These are phyloP conservation scores for Nakazawaea pomicola DNA, from an alignment of 805 yeast species.

Conservation along the genomic window DNA sequence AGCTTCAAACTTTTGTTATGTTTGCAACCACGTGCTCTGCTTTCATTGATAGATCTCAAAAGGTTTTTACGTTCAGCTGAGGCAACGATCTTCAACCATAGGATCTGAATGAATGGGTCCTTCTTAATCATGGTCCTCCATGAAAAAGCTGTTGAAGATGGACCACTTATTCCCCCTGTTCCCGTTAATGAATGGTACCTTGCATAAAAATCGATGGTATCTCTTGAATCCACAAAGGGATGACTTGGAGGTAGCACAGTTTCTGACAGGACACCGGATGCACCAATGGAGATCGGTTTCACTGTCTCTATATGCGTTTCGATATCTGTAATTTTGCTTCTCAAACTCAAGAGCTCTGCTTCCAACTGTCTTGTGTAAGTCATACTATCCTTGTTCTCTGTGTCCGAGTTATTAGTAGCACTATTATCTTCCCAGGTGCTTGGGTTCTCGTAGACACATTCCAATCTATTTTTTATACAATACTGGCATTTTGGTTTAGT, in stretches of 20 bases:
- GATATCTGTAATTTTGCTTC: neutral
- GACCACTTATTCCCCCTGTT: constrained; percentile 13
- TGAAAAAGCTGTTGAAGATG: constrained; percentile 40
- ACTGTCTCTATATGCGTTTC: neutral
- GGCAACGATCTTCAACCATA: constrained; percentile 25
- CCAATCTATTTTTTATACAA: constrained; percentile 23
- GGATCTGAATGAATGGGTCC: constrained; percentile 37
- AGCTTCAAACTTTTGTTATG: no score
- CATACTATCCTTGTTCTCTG: neutral
- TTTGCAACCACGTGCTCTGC: neutral
- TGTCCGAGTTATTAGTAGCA: neutral
- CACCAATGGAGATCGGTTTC: neutral
- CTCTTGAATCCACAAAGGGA: constrained; percentile 3
- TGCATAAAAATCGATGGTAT: constrained; percentile 7
- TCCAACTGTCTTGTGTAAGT: no score
- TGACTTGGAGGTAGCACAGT: constrained; percentile 3
- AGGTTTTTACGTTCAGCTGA: neutral
- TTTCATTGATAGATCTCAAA: neutral
- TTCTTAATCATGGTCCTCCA: constrained; percentile 45
- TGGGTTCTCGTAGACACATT: constrained; percentile 27
- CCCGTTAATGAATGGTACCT: neutral
- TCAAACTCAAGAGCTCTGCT: constrained; percentile 3
- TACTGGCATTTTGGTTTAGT: constrained; percentile 28
- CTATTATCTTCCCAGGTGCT: neutral
- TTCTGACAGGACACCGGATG: neutral